phyloP scores from a whole-genome alignment of 306 rosid species.

The Astragalus glycyphyllos region DNA sequence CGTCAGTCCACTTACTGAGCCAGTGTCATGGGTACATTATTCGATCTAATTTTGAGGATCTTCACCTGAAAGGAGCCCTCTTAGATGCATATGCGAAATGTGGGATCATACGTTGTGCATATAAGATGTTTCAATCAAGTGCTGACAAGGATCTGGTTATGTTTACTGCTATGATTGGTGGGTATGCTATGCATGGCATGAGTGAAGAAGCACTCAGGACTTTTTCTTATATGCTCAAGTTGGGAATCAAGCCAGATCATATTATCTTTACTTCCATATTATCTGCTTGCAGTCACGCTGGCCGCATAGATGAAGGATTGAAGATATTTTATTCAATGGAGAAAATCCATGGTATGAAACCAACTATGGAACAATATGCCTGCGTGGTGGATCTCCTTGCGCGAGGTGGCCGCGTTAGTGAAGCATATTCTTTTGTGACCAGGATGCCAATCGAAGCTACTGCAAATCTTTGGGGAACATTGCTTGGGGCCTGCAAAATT shows the following conservation, averaged over 20 bases:
- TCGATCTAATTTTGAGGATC: constrained; percentile 66
- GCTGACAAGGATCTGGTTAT: constrained; percentile 76
- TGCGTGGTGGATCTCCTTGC: constrained; percentile 87
- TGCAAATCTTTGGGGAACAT: constrained; percentile 82
- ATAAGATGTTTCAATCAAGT: constrained; percentile 63
- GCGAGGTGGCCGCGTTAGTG: constrained; percentile 66
- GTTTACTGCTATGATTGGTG: constrained; percentile 86
- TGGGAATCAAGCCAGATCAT: constrained; percentile 71
- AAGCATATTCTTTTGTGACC: constrained; percentile 72
- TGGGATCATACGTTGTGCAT: constrained; percentile 64
- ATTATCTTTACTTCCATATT: constrained; percentile 73
- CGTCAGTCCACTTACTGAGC: constrained; percentile 64
- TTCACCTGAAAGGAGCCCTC: constrained; percentile 70
- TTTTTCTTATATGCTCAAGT: constrained; percentile 69
- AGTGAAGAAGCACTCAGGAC: constrained; percentile 70
- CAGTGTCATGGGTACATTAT: constrained; percentile 83
- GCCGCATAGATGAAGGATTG: constrained; percentile 77
- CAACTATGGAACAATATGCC: constrained; percentile 85
- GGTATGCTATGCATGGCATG: constrained; percentile 87
- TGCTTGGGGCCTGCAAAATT: constrained; percentile 82
- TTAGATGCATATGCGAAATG: constrained; percentile 89
- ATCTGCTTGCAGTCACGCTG: constrained; percentile 90
- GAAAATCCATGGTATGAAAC: constrained; percentile 67
- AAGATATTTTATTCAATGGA: constrained; percentile 74
- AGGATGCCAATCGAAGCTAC: constrained; percentile 69